phyloP scores from a whole-genome alignment of 2,329 filamentous ascomycete genomes.

The Neonectria coccinea region DNA sequence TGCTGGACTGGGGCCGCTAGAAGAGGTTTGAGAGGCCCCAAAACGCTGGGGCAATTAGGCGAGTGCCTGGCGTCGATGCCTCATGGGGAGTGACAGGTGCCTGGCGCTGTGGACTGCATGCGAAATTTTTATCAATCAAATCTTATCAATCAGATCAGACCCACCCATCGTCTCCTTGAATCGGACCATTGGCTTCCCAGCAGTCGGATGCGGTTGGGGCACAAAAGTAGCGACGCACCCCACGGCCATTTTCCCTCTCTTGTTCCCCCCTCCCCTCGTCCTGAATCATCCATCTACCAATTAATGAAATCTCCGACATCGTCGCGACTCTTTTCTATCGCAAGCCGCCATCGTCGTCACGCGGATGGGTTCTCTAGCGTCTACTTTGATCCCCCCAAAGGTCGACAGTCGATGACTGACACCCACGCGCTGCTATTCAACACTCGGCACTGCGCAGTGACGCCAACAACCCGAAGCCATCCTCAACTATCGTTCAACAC shows the following conservation, averaged over 20 bases:
- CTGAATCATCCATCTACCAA: slow-evolving; percentile 10
- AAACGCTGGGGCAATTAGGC: slow-evolving; percentile 9
- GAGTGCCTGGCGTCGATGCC: slow-evolving; percentile 32
- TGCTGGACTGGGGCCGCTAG: slow-evolving; percentile 11
- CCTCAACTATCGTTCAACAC: neutral
- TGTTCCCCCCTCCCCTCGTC: slow-evolving; percentile 21
- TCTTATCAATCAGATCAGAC: slow-evolving; percentile 62
- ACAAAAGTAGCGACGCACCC: slow-evolving; percentile 47
- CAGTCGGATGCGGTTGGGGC: slow-evolving; percentile 43
- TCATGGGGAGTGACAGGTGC: slow-evolving; percentile 39
- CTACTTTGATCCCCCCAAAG: slow-evolving; percentile 10
- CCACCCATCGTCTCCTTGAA: slow-evolving; percentile 50
- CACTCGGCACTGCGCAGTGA: neutral
- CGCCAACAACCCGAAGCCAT: slow-evolving; percentile 3
- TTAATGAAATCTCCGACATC: slow-evolving; percentile 16
- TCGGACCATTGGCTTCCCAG: slow-evolving; percentile 49
- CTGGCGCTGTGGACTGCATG: slow-evolving; percentile 36
- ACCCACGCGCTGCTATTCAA: slow-evolving; percentile 6
- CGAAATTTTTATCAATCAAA: slow-evolving; percentile 58
- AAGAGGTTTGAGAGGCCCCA: slow-evolving; percentile 11
- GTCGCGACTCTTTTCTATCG: slow-evolving; percentile 30
- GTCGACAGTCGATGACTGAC: slow-evolving; percentile 16
- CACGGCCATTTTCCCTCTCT: slow-evolving; percentile 41
- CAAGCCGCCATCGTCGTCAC: slow-evolving; percentile 1
- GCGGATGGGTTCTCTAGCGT: slow-evolving; percentile 21